Evolutionary conservation across 495 filamentous ascomycete species (phyloP).

Genomic region (Collariella sp.): DNA sequence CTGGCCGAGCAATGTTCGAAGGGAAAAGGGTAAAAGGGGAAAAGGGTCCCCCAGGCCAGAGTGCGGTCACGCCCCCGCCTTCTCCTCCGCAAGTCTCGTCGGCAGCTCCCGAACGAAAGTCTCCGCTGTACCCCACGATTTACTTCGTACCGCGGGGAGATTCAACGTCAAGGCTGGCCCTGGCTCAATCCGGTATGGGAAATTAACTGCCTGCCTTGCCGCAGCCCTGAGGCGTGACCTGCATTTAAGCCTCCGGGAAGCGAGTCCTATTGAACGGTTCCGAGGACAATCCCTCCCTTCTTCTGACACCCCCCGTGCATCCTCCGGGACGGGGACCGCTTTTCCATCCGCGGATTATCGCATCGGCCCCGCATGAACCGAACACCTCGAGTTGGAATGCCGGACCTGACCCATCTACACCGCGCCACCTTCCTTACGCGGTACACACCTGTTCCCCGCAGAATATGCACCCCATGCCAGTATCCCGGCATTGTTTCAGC

Average conservation of each 20-base stretch:
- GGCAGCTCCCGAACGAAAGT: conserved; percentile 27
- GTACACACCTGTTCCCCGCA: conserved; percentile 10
- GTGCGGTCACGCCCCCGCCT: no score
- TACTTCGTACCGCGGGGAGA: conserved; percentile 7
- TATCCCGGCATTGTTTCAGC: conserved; percentile 23
- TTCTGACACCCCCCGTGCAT: conserved; percentile 14
- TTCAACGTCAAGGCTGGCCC: conserved; percentile 11
- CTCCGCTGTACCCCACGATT: conserved; percentile 20
- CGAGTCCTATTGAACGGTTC: conserved; percentile 19
- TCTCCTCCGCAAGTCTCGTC: conserved; percentile 6
- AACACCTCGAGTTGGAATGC: conserved; percentile 12
- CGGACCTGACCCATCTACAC: conserved; percentile 9
- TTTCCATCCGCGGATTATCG: conserved; percentile 21
- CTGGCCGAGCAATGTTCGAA: background rate
- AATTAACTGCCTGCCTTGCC: conserved; percentile 13
- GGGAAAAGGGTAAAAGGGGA: background rate
- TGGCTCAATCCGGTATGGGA: conserved; percentile 18
- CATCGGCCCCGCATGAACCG: background rate
- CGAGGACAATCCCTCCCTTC: conserved; percentile 24
- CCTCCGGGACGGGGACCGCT: conserved; percentile 27
- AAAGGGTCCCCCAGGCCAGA: no score
- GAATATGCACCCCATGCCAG: conserved; percentile 20
- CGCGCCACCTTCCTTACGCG: conserved; percentile 26
- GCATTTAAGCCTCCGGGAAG: conserved; percentile 2
- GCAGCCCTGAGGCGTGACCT: conserved; percentile 5